Base-by-base conservation (phyloP, 495 filamentous ascomycete genomes). In the Aspergillus hancockii region DNA sequence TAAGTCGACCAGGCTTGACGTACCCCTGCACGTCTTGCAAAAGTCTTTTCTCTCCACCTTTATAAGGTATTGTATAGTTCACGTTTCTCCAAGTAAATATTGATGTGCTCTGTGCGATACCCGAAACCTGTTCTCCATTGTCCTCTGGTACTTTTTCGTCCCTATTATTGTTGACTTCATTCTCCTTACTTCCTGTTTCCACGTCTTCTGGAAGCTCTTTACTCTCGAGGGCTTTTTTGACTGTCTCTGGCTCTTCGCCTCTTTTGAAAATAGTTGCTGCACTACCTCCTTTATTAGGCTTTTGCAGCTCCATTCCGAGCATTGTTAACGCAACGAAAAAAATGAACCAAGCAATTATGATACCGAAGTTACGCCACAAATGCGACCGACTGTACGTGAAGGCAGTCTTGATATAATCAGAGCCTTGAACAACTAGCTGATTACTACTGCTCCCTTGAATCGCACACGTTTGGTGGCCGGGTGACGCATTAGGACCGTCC, bases 81-180 rank as follows among this genome's bases (percentile, higher is more conserved):
- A 96, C 83, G 59, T 89, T 76, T 61, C 89, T 85, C 85, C 87
- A 95, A 0, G 90, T 93, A 62, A 95, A 87, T 25, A 95, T 69
- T 0, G 81, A 79, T 13, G 83, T 82, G 50, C 85, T 88, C 57
- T 76, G 78, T 2, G 83, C 82, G 51, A 88, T 79, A 9, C 69
- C 73, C 46, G 73, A 66, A 4, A 78, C 72, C 7, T 66, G 58
- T 8, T 69, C 53, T 4, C 61, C 62, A 10, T 62, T 56, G 23
- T 68, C 55, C 16, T 66, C 67, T 0, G 61, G 60, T 0, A 71
- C 69, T 2, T 75, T 63, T 14, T 67, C 57, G 4, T 61, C 31
- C 8, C 61, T 10, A 9, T 70, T 73, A 22, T 69, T 58, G 8
- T 61, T 54, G 18, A 58, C 55, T 8, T 38, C 49, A 10, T 69